Percentiles rank a stretch among this genome's conserved stretches.
These are phyloP conservation scores for Annulohypoxylon truncatum DNA, from an alignment of 2,329 filamentous ascomycete genomes.

Conservation along the genomic window DNA sequence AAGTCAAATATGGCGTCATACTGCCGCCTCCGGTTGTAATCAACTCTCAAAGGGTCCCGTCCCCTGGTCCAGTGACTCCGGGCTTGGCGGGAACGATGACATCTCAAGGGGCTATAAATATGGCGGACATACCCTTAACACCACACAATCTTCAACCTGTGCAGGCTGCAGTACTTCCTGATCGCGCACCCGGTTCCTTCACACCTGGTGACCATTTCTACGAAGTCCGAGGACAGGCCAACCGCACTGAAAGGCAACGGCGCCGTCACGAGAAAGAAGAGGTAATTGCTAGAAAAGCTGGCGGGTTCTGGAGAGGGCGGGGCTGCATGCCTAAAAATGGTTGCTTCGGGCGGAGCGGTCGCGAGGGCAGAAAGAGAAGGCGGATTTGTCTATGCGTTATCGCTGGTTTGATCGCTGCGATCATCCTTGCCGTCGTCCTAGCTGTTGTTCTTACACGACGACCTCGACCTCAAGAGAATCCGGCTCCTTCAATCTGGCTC, in stretches of 20 bases:
- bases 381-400: constrained; percentile 68
- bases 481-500: constrained; percentile 71
- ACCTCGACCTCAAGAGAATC: constrained; percentile 38
- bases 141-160: constrained; percentile 50
- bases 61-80: constrained; percentile 72
- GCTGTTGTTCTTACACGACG: constrained; percentile 66
- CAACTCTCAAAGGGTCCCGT: constrained; percentile 62
- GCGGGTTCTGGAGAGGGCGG: constrained; percentile 73
- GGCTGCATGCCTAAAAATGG: constrained; percentile 71
- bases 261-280: constrained; percentile 75
- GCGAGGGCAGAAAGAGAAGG: constrained; percentile 72
- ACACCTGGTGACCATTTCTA: constrained; percentile 59
- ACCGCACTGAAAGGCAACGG: constrained; percentile 63
- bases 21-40: constrained; percentile 66
- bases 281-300: constrained; percentile 64
- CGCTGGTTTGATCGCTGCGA: constrained; percentile 62
- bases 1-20: constrained; percentile 66
- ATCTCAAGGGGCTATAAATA: constrained; percentile 68
- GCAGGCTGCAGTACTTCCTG: constrained; percentile 53
- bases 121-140: constrained; percentile 69
- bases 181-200: constrained; percentile 59
- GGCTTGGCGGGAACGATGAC: constrained; percentile 71
- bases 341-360: constrained; percentile 72
- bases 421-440: constrained; percentile 69
- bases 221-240: constrained; percentile 54